Conservation (phyloP, 2,329 filamentous ascomycete genomes). For the Fusarium incarnatum region DNA sequence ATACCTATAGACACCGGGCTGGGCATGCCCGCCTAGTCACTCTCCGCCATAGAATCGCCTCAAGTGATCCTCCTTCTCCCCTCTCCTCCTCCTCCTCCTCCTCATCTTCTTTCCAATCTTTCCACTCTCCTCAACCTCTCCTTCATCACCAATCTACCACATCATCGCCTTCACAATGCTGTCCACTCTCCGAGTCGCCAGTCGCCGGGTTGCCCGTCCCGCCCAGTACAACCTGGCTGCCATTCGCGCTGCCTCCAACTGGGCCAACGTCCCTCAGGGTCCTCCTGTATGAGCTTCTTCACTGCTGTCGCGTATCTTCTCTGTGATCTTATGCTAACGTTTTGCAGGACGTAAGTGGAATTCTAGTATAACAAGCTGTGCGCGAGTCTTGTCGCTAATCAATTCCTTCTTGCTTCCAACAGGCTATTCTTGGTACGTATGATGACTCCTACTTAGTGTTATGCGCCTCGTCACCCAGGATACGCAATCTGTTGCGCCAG, state of each 20-base stretch:
- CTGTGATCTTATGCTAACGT: slow-evolving; percentile 36
- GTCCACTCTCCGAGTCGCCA: slow-evolving; percentile 65
- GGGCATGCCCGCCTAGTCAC: slow-evolving; percentile 34
- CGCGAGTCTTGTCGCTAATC: slow-evolving; percentile 39
- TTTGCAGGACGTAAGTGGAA: slow-evolving; percentile 54
- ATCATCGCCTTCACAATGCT: slow-evolving; percentile 60
- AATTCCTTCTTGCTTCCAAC: slow-evolving; percentile 35
- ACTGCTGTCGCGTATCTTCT: slow-evolving; percentile 26
- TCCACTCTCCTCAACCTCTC: slow-evolving; percentile 29
- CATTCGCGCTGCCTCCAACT: slow-evolving; percentile 77
- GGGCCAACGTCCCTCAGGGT: slow-evolving; percentile 91
- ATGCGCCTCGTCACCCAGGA: slow-evolving; percentile 28
- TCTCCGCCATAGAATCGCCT: slow-evolving; percentile 44
- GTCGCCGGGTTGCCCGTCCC: slow-evolving; percentile 61
- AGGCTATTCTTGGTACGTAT: slow-evolving; percentile 80
- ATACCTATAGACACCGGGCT: slow-evolving; percentile 36
- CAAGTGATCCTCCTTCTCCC: slow-evolving; percentile 31
- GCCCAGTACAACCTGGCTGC: slow-evolving; percentile 53
- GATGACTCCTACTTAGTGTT: slow-evolving; percentile 34
- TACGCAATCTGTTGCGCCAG: slow-evolving; percentile 11
- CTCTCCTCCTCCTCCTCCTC: slow-evolving; percentile 4
- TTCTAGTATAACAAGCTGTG: slow-evolving; percentile 10
- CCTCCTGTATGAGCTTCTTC: slow-evolving; percentile 78
- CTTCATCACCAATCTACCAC: slow-evolving; percentile 23
- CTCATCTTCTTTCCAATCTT: slow-evolving; percentile 18